These are phyloP conservation scores for Sporothrix luriei DNA, from an alignment of 2,329 filamentous ascomycete species.

Conservation along the genomic window DNA sequence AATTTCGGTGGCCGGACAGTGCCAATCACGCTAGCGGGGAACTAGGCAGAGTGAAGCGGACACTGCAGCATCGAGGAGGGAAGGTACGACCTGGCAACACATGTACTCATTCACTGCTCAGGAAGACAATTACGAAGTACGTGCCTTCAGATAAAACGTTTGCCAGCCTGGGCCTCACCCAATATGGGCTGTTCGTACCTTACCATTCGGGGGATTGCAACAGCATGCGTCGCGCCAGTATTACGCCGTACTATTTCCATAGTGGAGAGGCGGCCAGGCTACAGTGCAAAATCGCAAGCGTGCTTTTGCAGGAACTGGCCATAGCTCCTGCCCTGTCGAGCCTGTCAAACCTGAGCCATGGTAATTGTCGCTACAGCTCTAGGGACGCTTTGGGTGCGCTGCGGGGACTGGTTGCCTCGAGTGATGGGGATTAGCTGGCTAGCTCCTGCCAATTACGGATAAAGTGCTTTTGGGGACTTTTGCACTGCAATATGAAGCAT, in stretches of 20 bases:
- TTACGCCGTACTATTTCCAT: no score
- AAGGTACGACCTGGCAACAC: neutral
- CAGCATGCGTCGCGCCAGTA: neutral
- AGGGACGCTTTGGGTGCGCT: neutral
- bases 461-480: neutral
- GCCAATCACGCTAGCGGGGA: conserved; percentile 20
- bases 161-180: neutral
- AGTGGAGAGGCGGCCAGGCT: neutral
- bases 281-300: conserved; percentile 12
- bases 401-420: neutral
- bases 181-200: neutral
- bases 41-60: conserved; percentile 11
- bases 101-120: conserved; percentile 14
- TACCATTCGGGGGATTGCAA: neutral
- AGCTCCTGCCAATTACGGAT: conserved; percentile 19
- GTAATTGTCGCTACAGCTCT: neutral
- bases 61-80: neutral
- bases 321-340: conserved; percentile 19
- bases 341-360: neutral
- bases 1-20: conserved; percentile 11
- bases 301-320: conserved; percentile 14
- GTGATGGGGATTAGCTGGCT: conserved; percentile 7
- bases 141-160: neutral
- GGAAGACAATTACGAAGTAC: neutral
- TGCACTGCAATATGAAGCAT: neutral